A percentile compares a stretch with the other conserved stretches of the same genome.
Conservation (phyloP, 768 basidiomycete species). For the Cystofilobasidium capitatum region DNA sequence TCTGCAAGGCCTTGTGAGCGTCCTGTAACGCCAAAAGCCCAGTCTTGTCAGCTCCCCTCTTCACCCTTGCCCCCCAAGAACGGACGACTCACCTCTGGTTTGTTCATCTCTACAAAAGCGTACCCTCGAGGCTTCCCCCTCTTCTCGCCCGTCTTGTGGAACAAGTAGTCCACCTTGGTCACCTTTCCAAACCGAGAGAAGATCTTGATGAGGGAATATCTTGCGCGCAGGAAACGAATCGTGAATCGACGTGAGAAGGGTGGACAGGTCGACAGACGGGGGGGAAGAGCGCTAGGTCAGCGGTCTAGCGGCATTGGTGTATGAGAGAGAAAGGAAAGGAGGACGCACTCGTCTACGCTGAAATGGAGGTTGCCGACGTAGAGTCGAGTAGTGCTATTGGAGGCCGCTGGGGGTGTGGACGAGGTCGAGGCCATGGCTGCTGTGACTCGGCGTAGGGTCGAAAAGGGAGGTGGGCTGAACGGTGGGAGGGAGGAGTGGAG, state of each 20-base stretch:
- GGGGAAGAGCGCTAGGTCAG: slow-evolving; percentile 2
- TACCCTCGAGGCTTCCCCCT: slow-evolving; percentile 93
- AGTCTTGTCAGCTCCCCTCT: not conserved
- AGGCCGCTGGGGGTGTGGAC: not conserved
- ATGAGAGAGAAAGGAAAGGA: slow-evolving; percentile 12
- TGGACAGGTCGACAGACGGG: slow-evolving; percentile 9
- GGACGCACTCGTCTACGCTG: slow-evolving; percentile 69
- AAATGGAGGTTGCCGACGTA: slow-evolving; percentile 85
- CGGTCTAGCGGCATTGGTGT: not conserved
- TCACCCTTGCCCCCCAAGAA: not conserved
- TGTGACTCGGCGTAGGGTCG: no score
- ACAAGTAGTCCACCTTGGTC: slow-evolving; percentile 84
- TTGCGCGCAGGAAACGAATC: slow-evolving; percentile 36
- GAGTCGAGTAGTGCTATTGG: slow-evolving; percentile 43
- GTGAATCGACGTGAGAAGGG: not conserved
- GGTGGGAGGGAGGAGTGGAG: no score
- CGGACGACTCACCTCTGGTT: slow-evolving; percentile 56
- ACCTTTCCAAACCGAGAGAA: slow-evolving; percentile 89
- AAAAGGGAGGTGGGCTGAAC: no score
- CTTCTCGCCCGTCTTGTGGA: slow-evolving; percentile 79
- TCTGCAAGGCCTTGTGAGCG: slow-evolving; percentile 62
- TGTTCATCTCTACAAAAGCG: slow-evolving; percentile 79
- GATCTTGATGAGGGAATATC: slow-evolving; percentile 76
- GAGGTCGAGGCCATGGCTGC: slow-evolving; percentile 2
- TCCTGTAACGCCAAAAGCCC: slow-evolving; percentile 52